phyloP scores from a whole-genome alignment of 2,329 filamentous ascomycete genomes.

The Cyclaneusma minus region DNA sequence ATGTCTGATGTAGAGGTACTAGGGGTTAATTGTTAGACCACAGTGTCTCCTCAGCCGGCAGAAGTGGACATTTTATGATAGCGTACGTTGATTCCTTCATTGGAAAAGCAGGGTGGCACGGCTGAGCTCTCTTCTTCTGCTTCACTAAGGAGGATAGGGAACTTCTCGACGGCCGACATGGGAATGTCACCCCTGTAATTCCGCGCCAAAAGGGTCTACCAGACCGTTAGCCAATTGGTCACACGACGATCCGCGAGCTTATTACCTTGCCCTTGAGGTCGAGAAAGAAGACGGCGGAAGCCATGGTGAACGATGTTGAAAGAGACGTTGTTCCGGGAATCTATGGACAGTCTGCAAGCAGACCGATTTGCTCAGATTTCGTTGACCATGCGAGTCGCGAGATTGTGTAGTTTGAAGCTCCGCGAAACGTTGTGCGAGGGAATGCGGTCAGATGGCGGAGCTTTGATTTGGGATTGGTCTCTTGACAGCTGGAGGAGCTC shows the following conservation, averaged over 20 bases:
- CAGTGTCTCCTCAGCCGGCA: no score
- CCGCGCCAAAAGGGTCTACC: conserved; percentile 85
- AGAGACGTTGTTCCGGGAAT: no score
- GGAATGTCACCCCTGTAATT: conserved; percentile 98
- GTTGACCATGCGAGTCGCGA: no score
- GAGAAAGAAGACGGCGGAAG: conserved; percentile 94
- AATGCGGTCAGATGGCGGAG: no score
- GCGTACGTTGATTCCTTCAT: conserved; percentile 91
- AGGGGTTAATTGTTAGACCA: no score
- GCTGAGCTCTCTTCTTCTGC: conserved; percentile 98
- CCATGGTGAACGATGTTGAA: conserved; percentile 48
- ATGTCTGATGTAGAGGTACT: conserved; percentile 98
- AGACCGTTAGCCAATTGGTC: conserved; percentile 4
- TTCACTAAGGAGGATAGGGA: conserved; percentile 87
- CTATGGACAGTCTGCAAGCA: no score
- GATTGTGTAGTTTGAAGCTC: no score
- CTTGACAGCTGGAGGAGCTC: no score
- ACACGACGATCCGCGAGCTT: conserved; percentile 2
- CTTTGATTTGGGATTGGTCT: no score
- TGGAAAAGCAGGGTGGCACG: conserved; percentile 93
- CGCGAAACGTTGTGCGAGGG: no score
- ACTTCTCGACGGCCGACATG: conserved; percentile 98
- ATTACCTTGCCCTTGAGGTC: conserved; percentile 97
- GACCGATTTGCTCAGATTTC: no score
- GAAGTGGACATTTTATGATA: conserved; percentile 7